These are phyloP conservation scores for Citrus sp. DNA, from an alignment of 345 rosid genomes.

Conservation along the genomic window DNA sequence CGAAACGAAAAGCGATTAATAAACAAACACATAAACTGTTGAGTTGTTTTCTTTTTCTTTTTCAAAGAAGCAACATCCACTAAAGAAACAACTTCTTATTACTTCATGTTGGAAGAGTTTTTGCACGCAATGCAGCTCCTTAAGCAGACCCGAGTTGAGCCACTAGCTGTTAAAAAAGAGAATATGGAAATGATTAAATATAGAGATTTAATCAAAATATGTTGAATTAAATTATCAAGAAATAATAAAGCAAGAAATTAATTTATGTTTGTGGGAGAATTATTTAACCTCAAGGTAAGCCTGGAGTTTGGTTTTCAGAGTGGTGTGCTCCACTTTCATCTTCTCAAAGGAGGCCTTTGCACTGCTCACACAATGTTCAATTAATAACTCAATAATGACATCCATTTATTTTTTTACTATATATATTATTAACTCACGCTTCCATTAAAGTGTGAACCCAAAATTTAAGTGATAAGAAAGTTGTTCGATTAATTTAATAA, in stretches of 20 bases:
- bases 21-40: background rate
- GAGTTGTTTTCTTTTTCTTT: too few relatives aligned
- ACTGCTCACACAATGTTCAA: background rate
- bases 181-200: background rate
- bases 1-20: background rate
- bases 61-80: too few relatives aligned
- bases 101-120: too few relatives aligned
- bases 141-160: slow-evolving; percentile 2
- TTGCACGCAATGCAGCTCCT: background rate
- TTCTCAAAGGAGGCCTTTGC: slow-evolving; percentile 4
- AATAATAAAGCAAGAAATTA: background rate
- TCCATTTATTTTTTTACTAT: too few relatives aligned
- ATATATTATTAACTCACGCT: too few relatives aligned
- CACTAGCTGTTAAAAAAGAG: background rate
- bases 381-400: background rate
- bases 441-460: too few relatives aligned
- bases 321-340: slow-evolving; percentile 15
- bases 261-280: background rate
- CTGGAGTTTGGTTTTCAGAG: slow-evolving; percentile 24
- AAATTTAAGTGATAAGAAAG: too few relatives aligned
- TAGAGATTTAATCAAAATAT: background rate
- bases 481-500: too few relatives aligned
- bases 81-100: background rate
- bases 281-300: slow-evolving; percentile 26
- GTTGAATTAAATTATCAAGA: background rate